Conservation (phyloP, 23 red algal species). For the Pyropia yezoensis region DNA sequence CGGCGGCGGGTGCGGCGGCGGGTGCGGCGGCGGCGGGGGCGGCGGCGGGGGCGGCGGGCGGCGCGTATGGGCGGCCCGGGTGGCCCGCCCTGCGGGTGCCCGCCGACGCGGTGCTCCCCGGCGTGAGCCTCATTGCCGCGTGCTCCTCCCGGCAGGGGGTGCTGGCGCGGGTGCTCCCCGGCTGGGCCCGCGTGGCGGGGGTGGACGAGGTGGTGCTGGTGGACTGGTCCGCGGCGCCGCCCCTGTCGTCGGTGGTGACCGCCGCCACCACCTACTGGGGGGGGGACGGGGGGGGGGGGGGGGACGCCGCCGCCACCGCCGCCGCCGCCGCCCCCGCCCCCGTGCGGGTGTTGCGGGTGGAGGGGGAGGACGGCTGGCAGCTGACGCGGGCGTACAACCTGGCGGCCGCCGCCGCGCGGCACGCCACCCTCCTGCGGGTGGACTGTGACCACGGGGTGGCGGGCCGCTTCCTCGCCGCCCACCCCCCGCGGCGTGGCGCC, state of each 20-base stretch:
- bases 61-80: too few species aligned
- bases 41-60: too few species aligned
- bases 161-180: conserved; percentile 19
- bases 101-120: background rate
- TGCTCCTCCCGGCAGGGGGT: conserved; percentile 31
- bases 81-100: too few species aligned
- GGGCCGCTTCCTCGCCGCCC: conserved; percentile 1
- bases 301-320: background rate
- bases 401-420: conserved; percentile 14
- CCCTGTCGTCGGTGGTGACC: conserved; percentile 19
- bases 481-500: background rate
- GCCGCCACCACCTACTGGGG: background rate
- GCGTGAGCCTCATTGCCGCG: conserved; percentile 58
- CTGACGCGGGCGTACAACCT: conserved; percentile 82
- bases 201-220: conserved; percentile 55
- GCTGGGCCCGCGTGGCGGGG: conserved; percentile 26
- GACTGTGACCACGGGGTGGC: conserved; percentile 56
- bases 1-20: too few species aligned
- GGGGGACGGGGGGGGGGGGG: too few species aligned
- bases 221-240: conserved; percentile 54
- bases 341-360: conserved; percentile 58
- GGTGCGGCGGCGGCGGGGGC: too few species aligned
- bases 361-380: conserved; percentile 47
- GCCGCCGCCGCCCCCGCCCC: background rate
- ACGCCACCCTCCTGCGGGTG: conserved; percentile 48